Conservation (phyloP, 2,329 filamentous ascomycete species). For the Sarocladiaceae sp. region DNA sequence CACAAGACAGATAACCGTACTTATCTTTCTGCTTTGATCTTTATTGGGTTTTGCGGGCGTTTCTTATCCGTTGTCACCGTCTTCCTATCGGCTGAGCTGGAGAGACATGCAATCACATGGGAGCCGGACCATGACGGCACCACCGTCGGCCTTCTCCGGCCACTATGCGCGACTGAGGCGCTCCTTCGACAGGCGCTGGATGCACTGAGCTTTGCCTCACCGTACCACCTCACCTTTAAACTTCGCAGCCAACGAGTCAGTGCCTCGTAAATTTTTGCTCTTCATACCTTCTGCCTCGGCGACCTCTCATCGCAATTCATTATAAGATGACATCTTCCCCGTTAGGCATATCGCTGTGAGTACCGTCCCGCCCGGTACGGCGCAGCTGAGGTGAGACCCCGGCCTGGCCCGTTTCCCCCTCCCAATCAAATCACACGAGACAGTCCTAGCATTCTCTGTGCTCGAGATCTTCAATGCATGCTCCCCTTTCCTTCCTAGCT, state of each 20-base stretch:
- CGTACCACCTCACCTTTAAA: not conserved
- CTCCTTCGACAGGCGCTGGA: too few species aligned
- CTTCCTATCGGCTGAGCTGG: not conserved
- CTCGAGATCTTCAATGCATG: slow-evolving; percentile 6
- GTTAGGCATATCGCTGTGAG: too few species aligned
- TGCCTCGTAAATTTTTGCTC: not conserved
- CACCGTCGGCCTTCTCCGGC: slow-evolving; percentile 7
- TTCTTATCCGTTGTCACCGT: not conserved
- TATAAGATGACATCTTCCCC: too few species aligned
- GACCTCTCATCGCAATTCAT: too few species aligned
- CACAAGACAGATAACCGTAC: not conserved
- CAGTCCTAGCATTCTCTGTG: not conserved
- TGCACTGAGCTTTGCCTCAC: not conserved
- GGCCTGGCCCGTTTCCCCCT: not conserved
- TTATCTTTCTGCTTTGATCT: not conserved
- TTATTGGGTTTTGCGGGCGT: not conserved
- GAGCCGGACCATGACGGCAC: not conserved
- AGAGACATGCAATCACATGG: not conserved
- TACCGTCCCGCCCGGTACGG: too few species aligned
- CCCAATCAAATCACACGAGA: not conserved
- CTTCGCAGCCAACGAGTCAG: not conserved
- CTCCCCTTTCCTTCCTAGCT: not conserved
- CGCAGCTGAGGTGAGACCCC: slow-evolving; percentile 5
- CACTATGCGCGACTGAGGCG: not conserved
- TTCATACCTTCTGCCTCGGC: not conserved